Conservation (phyloP, 2,329 filamentous ascomycete genomes). For the Epicoccum nigrum region DNA sequence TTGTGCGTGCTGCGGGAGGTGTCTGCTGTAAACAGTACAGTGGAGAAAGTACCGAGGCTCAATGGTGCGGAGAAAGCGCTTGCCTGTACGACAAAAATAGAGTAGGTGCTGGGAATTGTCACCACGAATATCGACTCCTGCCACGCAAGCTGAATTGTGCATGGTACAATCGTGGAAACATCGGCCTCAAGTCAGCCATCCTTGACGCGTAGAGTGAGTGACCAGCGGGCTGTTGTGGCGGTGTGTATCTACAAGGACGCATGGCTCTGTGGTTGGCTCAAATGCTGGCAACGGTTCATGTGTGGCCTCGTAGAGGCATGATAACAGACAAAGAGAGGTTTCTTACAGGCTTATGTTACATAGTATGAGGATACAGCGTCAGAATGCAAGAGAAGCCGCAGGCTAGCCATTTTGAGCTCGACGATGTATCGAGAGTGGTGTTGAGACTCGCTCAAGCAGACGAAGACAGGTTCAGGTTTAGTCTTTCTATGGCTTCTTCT, state of each 20-base stretch:
- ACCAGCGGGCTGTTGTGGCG: too few species aligned
- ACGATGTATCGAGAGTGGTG: background rate
- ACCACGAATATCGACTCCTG: too few species aligned
- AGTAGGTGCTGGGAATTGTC: background rate
- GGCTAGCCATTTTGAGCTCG: background rate
- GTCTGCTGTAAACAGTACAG: background rate
- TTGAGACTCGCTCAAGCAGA: background rate
- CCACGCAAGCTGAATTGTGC: too few species aligned
- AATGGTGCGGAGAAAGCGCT: constrained; percentile 10
- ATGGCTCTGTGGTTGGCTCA: too few species aligned
- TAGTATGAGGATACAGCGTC: constrained; percentile 11
- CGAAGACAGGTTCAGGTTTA: background rate
- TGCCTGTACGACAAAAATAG: too few species aligned
- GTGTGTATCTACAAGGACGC: too few species aligned
- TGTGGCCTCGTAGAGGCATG: too few species aligned
- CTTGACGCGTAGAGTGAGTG: too few species aligned
- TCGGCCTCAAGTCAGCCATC: too few species aligned
- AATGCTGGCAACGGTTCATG: too few species aligned
- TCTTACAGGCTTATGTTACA: constrained; percentile 20
- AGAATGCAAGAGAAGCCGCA: constrained; percentile 14
- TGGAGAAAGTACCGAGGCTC: background rate
- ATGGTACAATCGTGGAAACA: too few species aligned
- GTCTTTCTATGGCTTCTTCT: constrained; percentile 59
- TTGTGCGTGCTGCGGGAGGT: background rate
- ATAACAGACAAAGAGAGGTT: background rate